These are phyloP conservation scores for Exophiala xenobiotica DNA, from an alignment of 2,329 filamentous ascomycete genomes.

Conservation along the genomic window DNA sequence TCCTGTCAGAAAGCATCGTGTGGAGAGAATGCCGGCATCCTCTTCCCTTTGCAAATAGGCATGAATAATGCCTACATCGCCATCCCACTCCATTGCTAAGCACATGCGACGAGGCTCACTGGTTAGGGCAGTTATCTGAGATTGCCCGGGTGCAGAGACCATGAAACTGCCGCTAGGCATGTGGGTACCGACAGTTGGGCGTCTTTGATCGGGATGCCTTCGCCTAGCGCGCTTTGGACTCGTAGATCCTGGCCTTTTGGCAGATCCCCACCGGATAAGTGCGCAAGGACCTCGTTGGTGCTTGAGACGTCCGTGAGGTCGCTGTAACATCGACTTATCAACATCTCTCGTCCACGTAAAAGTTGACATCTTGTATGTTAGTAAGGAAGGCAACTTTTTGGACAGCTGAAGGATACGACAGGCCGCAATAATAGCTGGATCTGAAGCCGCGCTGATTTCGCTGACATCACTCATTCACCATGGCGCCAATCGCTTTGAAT, in stretches of 20 bases:
- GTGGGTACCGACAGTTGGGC: not conserved
- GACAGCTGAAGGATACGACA: no score
- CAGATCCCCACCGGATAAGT: conserved; percentile 1
- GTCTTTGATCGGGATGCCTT: not conserved
- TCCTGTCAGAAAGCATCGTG: not conserved
- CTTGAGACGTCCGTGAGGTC: not conserved
- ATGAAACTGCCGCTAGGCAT: conserved; percentile 1
- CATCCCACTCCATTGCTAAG: not conserved
- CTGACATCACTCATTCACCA: not conserved
- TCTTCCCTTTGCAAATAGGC: not conserved
- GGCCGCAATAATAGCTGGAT: no score
- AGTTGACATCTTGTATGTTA: no score
- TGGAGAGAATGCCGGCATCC: conserved; percentile 3
- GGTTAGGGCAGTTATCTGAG: no score
- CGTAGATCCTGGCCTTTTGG: not conserved
- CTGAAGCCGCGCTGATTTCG: no score
- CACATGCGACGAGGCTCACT: no score
- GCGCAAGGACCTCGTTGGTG: not conserved
- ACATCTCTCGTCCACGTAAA: no score
- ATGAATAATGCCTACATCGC: no score
- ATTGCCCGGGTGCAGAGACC: not conserved
- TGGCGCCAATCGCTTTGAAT: not conserved
- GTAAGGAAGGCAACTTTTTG: no score
- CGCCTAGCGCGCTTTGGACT: conserved; percentile 2
- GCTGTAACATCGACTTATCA: not conserved